Conservation (phyloP, 2,329 filamentous ascomycete genomes). For the Colletotrichum trifolii region DNA sequence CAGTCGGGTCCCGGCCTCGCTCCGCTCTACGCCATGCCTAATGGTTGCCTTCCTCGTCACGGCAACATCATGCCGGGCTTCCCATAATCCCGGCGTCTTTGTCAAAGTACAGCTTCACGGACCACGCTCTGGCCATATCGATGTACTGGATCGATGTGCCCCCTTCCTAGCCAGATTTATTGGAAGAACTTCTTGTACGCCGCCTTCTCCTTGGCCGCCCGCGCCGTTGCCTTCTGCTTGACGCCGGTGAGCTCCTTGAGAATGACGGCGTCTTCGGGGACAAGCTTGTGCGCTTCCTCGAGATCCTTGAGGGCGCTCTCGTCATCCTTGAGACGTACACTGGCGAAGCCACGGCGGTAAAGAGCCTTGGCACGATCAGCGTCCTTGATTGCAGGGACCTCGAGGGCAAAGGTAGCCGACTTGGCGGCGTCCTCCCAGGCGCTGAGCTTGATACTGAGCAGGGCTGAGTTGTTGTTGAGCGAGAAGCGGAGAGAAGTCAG, state of each 20-base stretch:
- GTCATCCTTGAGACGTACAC: conserved; percentile 82
- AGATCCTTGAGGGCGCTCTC: conserved; percentile 82
- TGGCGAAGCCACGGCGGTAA: conserved; percentile 84
- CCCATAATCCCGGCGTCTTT: background rate
- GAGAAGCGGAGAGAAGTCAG: conserved; percentile 80
- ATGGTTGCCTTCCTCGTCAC: background rate
- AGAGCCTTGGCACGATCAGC: conserved; percentile 89
- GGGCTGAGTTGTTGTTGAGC: conserved; percentile 88
- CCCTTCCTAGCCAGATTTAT: conserved; percentile 44
- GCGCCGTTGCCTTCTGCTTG: conserved; percentile 79
- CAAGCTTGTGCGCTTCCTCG: conserved; percentile 78
- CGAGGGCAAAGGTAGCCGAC: conserved; percentile 79
- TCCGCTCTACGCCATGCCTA: conserved; percentile 3
- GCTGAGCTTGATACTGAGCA: conserved; percentile 85
- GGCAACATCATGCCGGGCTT: background rate
- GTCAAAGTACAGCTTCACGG: background rate
- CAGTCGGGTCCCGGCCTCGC: background rate
- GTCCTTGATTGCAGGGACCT: conserved; percentile 72
- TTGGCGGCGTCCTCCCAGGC: conserved; percentile 76
- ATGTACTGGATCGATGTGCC: background rate
- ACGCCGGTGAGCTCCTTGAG: conserved; percentile 79
- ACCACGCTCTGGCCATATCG: background rate
- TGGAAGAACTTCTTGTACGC: conserved; percentile 92
- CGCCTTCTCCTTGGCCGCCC: conserved; percentile 89
- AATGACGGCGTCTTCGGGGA: conserved; percentile 80